Evolutionary conservation across 2,329 filamentous ascomycete species (phyloP).

Genomic region (Exophiala xenobiotica): DNA sequence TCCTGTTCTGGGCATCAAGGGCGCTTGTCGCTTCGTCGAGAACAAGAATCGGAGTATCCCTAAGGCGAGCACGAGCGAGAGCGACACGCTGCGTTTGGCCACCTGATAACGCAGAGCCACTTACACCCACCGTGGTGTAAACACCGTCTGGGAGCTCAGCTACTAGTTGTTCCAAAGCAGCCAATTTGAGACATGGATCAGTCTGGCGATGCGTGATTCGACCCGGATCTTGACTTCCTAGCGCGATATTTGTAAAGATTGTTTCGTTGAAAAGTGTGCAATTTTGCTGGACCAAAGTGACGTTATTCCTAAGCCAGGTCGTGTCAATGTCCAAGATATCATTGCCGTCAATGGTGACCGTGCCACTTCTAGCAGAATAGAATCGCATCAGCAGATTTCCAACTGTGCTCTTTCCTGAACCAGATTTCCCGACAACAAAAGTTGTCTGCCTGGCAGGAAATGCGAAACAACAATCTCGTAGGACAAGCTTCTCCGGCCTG

Average conservation of each 20-base stretch:
- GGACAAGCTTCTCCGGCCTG: conserved; percentile 58
- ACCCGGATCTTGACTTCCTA: conserved; percentile 60
- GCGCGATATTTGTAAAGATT: conserved; percentile 72
- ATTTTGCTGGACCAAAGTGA: conserved; percentile 80
- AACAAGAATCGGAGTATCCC: conserved; percentile 77
- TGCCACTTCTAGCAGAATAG: conserved; percentile 66
- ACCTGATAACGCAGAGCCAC: conserved; percentile 73
- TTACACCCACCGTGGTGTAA: conserved; percentile 67
- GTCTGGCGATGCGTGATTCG: conserved; percentile 57
- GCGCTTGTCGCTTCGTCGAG: conserved; percentile 88
- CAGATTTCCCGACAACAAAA: conserved; percentile 81
- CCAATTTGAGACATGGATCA: conserved; percentile 61
- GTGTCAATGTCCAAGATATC: conserved; percentile 62
- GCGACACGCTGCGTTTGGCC: conserved; percentile 82
- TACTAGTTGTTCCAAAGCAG: conserved; percentile 68
- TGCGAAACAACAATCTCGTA: conserved; percentile 63
- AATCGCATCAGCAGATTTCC: conserved; percentile 76
- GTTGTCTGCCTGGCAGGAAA: conserved; percentile 72
- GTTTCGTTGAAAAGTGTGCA: conserved; percentile 80
- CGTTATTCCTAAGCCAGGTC: conserved; percentile 71
- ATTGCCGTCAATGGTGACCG: conserved; percentile 67
- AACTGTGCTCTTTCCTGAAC: conserved; percentile 89
- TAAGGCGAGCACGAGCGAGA: conserved; percentile 72
- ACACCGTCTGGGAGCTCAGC: conserved; percentile 66
- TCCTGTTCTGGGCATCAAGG: conserved; percentile 70